phyloP scores from a whole-genome alignment of 495 filamentous ascomycete genomes.

The Penicillium arizonense region DNA sequence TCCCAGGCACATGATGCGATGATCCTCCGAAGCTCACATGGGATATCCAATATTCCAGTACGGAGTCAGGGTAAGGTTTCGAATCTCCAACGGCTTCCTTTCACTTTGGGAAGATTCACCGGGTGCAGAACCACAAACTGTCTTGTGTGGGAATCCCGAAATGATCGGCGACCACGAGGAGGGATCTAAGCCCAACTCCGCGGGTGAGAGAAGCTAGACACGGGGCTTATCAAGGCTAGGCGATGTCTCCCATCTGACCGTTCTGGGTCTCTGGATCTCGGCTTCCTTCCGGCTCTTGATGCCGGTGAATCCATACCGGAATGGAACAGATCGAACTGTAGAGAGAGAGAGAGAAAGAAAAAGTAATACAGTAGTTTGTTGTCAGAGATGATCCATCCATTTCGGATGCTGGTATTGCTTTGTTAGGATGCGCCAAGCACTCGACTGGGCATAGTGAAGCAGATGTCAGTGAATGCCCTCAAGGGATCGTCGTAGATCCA shows the following conservation, averaged over 20 bases:
- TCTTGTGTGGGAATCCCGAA: conserved; percentile 1
- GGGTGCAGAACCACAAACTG: no score
- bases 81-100: conserved; percentile 18
- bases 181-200: not conserved
- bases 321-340: no score
- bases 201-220: not conserved
- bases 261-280: no score
- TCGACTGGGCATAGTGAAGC: conserved; percentile 16
- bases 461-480: conserved; percentile 20
- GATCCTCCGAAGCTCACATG: not conserved
- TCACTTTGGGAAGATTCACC: not conserved
- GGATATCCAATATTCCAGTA: not conserved
- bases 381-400: conserved; percentile 25
- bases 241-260: conserved; percentile 1
- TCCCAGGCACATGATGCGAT: conserved; percentile 1
- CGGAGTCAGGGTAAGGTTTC: conserved; percentile 14
- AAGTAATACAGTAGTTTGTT: conserved; percentile 2
- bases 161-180: conserved; percentile 16
- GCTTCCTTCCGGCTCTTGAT: no score
- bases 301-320: no score
- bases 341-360: not conserved
- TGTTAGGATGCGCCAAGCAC: conserved; percentile 23
- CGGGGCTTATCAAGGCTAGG: no score
- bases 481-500: conserved; percentile 21
- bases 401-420: conserved; percentile 7